phyloP scores from a whole-genome alignment of 805 yeast species.

The Lipomyces sp. region DNA sequence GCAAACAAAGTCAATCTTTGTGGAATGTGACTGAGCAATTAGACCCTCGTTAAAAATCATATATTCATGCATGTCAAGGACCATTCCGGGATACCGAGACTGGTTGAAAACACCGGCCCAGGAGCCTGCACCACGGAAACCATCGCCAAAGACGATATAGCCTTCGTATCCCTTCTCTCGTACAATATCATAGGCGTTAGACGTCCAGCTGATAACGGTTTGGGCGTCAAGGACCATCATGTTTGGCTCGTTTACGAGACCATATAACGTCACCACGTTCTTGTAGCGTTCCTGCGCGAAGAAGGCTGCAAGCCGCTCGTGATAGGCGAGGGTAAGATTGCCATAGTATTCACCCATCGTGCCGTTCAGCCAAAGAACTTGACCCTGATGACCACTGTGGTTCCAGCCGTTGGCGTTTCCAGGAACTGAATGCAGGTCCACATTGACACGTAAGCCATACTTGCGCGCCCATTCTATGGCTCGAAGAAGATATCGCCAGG shows the following conservation, averaged over 20 bases:
- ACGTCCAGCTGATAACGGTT: constrained; percentile 60
- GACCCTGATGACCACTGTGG: constrained; percentile 70
- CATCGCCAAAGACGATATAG: constrained; percentile 74
- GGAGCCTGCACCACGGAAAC: constrained; percentile 62
- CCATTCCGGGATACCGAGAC: constrained; percentile 60
- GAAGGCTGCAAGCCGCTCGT: constrained; percentile 60
- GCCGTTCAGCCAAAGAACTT: constrained; percentile 51
- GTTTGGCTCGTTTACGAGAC: constrained; percentile 79
- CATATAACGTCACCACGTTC: constrained; percentile 77
- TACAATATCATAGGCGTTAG: constrained; percentile 60
- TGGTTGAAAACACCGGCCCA: constrained; percentile 64
- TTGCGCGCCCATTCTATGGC: constrained; percentile 71
- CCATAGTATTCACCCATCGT: constrained; percentile 53
- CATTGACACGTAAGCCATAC: constrained; percentile 66
- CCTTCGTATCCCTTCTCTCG: constrained; percentile 56
- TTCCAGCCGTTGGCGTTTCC: constrained; percentile 89
- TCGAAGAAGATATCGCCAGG: constrained; percentile 59
- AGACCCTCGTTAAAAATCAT: constrained; percentile 61
- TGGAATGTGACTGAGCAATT: constrained; percentile 43
- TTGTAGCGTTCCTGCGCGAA: constrained; percentile 65
- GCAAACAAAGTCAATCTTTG: constrained; percentile 47
- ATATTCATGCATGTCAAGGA: constrained; percentile 85
- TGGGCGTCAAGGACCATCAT: constrained; percentile 57
- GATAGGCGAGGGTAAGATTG: constrained; percentile 54
- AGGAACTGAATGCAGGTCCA: constrained; percentile 81